phyloP scores from a whole-genome alignment of 2,329 filamentous ascomycete genomes.

The Hirsutella rhossiliensis region DNA sequence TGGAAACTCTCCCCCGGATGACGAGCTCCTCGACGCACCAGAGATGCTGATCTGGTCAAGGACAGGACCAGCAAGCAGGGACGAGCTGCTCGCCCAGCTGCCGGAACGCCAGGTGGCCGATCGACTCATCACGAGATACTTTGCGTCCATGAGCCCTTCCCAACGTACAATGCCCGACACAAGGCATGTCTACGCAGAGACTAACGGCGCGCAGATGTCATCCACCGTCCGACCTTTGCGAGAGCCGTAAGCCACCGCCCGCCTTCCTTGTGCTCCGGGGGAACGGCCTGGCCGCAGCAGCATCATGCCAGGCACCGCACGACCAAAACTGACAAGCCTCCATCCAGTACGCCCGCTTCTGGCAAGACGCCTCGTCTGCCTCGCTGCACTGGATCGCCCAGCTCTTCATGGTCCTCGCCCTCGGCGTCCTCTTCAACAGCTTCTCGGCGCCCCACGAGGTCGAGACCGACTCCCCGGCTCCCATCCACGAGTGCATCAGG shows the following conservation, averaged over 20 bases:
- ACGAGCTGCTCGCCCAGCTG: conserved; percentile 34
- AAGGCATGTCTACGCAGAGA: neutral
- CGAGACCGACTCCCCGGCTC: conserved; percentile 23
- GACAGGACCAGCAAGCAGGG: conserved; percentile 24
- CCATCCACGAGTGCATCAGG: conserved; percentile 31
- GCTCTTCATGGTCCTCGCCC: conserved; percentile 33
- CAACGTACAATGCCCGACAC: conserved; percentile 23
- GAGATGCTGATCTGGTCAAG: conserved; percentile 31
- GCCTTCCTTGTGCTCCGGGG: too few species aligned
- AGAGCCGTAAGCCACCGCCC: conserved; percentile 21
- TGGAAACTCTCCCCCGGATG: conserved; percentile 6
- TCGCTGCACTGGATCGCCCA: conserved; percentile 37
- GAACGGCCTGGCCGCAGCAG: too few species aligned
- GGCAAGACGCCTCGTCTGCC: conserved; percentile 25
- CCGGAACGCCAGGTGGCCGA: conserved; percentile 35
- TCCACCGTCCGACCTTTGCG: conserved; percentile 41
- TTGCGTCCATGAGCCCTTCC: conserved; percentile 39
- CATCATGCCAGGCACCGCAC: too few species aligned
- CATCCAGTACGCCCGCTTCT: conserved; percentile 37
- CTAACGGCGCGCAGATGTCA: conserved; percentile 26
- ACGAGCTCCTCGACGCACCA: conserved; percentile 17
- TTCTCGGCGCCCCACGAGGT: conserved; percentile 32
- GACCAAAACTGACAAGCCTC: conserved; percentile 1
- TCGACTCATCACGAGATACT: conserved; percentile 39
- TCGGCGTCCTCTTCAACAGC: conserved; percentile 31